Base-by-base conservation (phyloP, 768 basidiomycete genomes). In the Russula sp. region DNA sequence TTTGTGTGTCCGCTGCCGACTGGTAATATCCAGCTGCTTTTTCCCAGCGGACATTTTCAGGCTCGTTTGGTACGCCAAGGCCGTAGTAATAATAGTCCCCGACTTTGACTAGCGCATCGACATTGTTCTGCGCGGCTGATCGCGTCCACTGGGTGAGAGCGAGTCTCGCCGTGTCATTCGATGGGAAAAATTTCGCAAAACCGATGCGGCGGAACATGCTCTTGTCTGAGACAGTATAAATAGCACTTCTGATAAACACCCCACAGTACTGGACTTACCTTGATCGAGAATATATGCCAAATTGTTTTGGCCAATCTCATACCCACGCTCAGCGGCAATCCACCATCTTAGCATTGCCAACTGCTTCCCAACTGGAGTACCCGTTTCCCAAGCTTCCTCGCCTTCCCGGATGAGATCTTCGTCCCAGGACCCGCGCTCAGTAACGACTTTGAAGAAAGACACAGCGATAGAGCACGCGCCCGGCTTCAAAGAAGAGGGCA, bases 41-140 rank as follows among this genome's bases (percentile, higher is more conserved):
- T 72, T 96, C 94, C 71, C 85, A 84, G 18, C 90, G 82, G 20
- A 78, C 69, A 1, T 76, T 68, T 67, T 87, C 83, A 2, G 85
- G 81, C 59, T 86, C 85, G 61, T 87, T 82, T 6, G 81, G 75
- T 1, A 93, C 85, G 11, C 92, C 93, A 5, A 94, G 79, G 0
- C 93, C 93, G 65, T 91, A 86, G 69, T 92, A 98, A 74, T 95
- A 96, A 71, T 98, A 97, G 72, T 99, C 97, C 42, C 93, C 97
- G 5, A 98, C 94, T 79, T 98, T 99, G 64, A 99, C 93, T 60
- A 98, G 79, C 11, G 97, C 88, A 70, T 99, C 97, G n/a, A 97
- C 81, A 68, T 99, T 95, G 57, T 88, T 85, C 71, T 99, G 97
- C 2, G 83, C 85, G 9, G 96, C 94, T 3, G 95, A 94, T 14